A percentile compares a stretch with the other conserved stretches of the same genome.
These are phyloP conservation scores for Talaromyces stipitatus DNA, from an alignment of 495 filamentous ascomycete species.

Conservation along the genomic window DNA sequence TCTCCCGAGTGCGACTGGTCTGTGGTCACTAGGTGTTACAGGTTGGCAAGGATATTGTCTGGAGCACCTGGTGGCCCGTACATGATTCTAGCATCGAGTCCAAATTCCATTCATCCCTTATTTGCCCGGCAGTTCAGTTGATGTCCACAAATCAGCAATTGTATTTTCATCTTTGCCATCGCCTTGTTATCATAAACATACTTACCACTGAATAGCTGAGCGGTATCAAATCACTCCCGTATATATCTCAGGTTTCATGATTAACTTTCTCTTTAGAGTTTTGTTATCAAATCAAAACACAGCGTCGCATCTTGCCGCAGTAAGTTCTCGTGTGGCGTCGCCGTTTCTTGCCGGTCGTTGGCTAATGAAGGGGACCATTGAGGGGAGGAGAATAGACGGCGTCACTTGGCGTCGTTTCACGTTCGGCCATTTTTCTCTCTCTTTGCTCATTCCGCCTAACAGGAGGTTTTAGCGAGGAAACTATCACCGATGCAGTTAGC, in stretches of 20 bases:
- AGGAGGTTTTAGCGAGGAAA: not conserved
- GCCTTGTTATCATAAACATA: not conserved
- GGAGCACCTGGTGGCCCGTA: not conserved
- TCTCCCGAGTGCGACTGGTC: too few species aligned
- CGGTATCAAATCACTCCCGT: not conserved
- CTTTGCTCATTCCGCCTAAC: not conserved
- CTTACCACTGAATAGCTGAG: too few species aligned
- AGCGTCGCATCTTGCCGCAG: not conserved
- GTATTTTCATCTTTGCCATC: not conserved
- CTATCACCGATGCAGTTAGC: not conserved
- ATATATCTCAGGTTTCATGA: not conserved
- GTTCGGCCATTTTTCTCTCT: not conserved
- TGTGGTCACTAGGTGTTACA: slow-evolving; percentile 1
- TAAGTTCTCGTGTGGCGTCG: not conserved
- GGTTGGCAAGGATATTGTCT: not conserved
- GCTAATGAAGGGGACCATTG: not conserved
- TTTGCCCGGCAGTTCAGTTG: too few species aligned
- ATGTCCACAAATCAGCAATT: not conserved
- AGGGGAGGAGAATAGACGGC: not conserved
- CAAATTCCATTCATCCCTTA: too few species aligned
- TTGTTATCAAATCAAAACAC: not conserved
- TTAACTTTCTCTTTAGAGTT: not conserved
- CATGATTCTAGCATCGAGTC: too few species aligned
- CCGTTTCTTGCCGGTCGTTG: not conserved
- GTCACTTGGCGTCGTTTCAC: slow-evolving; percentile 1